A percentile compares a stretch with the other conserved stretches of the same genome.
Conservation (phyloP, 768 basidiomycete genomes). For the Boletus fagicola region DNA sequence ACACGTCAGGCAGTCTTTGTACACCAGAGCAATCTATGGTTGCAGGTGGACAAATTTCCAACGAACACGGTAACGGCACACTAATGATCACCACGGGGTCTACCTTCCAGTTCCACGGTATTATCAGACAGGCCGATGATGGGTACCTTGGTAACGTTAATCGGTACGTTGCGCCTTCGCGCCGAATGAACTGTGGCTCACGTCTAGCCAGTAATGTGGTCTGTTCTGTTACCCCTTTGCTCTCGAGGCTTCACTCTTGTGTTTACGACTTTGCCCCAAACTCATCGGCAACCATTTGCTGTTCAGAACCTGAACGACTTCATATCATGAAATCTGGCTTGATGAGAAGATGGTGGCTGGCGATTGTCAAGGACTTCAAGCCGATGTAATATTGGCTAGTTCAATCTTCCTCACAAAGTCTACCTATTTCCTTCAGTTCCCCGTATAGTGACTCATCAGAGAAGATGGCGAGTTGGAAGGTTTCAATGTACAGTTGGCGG, state of each 20-base stretch:
- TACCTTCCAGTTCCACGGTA: slow-evolving; percentile 99
- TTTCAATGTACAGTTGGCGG: too few relatives aligned
- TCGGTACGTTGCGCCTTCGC: too few relatives aligned
- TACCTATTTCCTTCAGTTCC: too few relatives aligned
- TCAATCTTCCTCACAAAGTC: too few relatives aligned
- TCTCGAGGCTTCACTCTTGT: slow-evolving; percentile 31
- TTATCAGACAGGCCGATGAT: slow-evolving; percentile 96
- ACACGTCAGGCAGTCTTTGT: slow-evolving; percentile 96
- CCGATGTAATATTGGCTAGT: too few relatives aligned
- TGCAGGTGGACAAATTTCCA: slow-evolving; percentile 93
- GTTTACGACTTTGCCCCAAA: slow-evolving; percentile 81
- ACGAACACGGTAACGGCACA: slow-evolving; percentile 89
- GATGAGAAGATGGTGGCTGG: too few relatives aligned
- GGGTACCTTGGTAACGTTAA: slow-evolving; percentile 95
- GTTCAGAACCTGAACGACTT: slow-evolving; percentile 68
- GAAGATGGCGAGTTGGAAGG: too few relatives aligned
- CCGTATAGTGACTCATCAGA: too few relatives aligned
- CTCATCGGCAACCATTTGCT: slow-evolving; percentile 49
- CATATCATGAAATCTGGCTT: slow-evolving; percentile 71
- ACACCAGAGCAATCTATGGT: slow-evolving; percentile 88
- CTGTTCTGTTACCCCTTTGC: slow-evolving; percentile 83
- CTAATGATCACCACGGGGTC: slow-evolving; percentile 97
- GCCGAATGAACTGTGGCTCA: slow-evolving; percentile 2
- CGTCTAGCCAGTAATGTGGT: slow-evolving; percentile 68
- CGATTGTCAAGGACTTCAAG: too few relatives aligned